These are phyloP conservation scores for Penicillium psychrosexuale DNA, from an alignment of 2,329 filamentous ascomycete genomes.

Conservation along the genomic window DNA sequence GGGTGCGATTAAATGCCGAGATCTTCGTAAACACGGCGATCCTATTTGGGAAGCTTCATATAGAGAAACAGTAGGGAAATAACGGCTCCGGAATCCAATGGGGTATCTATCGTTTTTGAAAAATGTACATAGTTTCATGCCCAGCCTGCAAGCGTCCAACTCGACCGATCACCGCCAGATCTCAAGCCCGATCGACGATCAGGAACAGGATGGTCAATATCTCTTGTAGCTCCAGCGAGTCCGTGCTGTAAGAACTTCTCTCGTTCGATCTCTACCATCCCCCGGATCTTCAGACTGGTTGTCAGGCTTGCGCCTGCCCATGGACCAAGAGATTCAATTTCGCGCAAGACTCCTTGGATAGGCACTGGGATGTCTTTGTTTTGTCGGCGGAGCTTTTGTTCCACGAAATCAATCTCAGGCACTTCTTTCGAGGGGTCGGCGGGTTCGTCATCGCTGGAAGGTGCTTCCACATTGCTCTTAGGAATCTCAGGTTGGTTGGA, in stretches of 20 bases:
- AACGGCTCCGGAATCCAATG: background rate
- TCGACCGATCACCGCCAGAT: constrained; percentile 46
- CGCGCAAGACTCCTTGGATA: constrained; percentile 45
- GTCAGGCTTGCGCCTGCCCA: constrained; percentile 65
- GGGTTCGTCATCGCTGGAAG: constrained; percentile 8
- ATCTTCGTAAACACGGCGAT: constrained; percentile 55
- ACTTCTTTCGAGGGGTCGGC: constrained; percentile 27
- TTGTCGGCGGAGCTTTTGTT: constrained; percentile 38
- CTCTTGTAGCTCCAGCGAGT: constrained; percentile 46
- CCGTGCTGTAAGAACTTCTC: constrained; percentile 59
- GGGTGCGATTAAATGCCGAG: constrained; percentile 48
- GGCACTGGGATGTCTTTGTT: constrained; percentile 36
- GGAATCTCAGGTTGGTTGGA: background rate
- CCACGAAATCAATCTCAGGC: constrained; percentile 48
- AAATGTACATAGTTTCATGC: constrained; percentile 31
- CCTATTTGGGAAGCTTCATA: background rate
- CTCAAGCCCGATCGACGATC: constrained; percentile 41
- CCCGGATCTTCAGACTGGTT: constrained; percentile 57
- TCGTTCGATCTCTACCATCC: constrained; percentile 61
- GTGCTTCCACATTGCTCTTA: constrained; percentile 5
- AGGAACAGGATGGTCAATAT: constrained; percentile 37
- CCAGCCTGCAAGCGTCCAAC: constrained; percentile 50
- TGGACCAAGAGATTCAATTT: constrained; percentile 59
- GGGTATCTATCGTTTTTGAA: constrained; percentile 22
- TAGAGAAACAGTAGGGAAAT: background rate